Conservation (phyloP, 441 rosid genomes). For the Kokia cookei region DNA sequence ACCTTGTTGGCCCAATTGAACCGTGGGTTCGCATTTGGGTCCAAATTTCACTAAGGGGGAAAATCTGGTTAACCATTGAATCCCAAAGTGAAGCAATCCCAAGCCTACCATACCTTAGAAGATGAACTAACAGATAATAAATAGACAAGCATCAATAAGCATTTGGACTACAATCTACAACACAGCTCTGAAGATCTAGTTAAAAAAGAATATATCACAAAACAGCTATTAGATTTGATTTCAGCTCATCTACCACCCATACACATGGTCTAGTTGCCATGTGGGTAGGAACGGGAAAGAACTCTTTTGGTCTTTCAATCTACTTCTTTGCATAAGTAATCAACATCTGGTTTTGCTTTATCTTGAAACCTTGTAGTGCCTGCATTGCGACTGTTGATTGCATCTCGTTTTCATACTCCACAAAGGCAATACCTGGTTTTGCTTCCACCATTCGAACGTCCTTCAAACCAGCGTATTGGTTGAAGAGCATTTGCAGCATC, state of each 20-base stretch:
- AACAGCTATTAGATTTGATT: background rate
- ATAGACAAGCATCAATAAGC: background rate
- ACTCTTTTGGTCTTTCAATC: conserved; percentile 3
- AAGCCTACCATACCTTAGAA: too few species aligned
- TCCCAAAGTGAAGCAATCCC: background rate
- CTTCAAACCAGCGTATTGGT: conserved; percentile 74
- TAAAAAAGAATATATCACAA: background rate
- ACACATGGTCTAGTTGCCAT: background rate
- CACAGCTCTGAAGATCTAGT: background rate
- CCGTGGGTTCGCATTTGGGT: background rate
- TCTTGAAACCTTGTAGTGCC: conserved; percentile 74
- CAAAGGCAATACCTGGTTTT: conserved; percentile 97
- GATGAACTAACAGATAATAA: too few species aligned
- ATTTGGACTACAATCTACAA: background rate
- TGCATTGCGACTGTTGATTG: conserved; percentile 88
- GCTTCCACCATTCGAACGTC: conserved; percentile 94
- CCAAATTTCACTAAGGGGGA: background rate
- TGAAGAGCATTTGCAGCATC: conserved; percentile 77
- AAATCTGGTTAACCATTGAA: background rate
- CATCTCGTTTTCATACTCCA: conserved; percentile 82
- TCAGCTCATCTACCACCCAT: background rate
- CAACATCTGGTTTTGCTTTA: conserved; percentile 66
- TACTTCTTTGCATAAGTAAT: conserved; percentile 91
- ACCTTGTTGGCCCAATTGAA: background rate
- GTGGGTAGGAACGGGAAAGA: background rate